Evolutionary conservation across 2,329 filamentous ascomycete species (phyloP).

Genomic region (Botrytis squamosa): DNA sequence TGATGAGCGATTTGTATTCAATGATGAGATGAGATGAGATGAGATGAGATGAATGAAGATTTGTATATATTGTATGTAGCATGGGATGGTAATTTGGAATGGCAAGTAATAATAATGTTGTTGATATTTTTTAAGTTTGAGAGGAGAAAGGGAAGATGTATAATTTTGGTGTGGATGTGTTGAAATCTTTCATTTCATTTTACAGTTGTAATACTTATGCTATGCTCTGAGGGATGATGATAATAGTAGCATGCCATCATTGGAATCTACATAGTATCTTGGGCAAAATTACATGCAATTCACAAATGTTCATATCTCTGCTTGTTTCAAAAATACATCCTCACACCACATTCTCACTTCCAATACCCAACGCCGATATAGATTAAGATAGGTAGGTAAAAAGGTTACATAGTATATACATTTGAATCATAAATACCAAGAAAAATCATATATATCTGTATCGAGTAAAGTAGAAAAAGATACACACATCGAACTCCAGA

Average conservation of each 20-base stretch:
- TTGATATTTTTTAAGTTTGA: background rate
- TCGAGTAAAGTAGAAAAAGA: background rate
- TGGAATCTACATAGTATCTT: background rate
- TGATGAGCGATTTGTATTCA: constrained; percentile 1
- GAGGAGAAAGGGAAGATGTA: background rate
- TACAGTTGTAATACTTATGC: background rate
- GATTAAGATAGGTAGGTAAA: background rate
- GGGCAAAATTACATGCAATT: background rate
- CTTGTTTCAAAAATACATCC: background rate
- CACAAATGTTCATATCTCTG: background rate
- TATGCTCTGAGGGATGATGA: background rate
- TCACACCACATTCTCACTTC: background rate
- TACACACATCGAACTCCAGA: background rate
- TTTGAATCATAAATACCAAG: background rate
- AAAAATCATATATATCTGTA: background rate
- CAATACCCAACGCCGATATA: background rate
- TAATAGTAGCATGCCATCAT: background rate
- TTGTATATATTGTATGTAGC: background rate
- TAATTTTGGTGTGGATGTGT: background rate
- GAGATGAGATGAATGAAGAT: constrained; percentile 5
- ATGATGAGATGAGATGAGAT: constrained; percentile 14
- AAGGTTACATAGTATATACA: background rate
- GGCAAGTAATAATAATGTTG: background rate
- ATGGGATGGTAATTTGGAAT: background rate
- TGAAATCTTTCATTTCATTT: background rate